Evolutionary conservation across 768 basidiomycete genomes (phyloP), one percentile per base, ranked within the genome.

Genomic region (Rhodotorula kratochvilovae): DNA sequence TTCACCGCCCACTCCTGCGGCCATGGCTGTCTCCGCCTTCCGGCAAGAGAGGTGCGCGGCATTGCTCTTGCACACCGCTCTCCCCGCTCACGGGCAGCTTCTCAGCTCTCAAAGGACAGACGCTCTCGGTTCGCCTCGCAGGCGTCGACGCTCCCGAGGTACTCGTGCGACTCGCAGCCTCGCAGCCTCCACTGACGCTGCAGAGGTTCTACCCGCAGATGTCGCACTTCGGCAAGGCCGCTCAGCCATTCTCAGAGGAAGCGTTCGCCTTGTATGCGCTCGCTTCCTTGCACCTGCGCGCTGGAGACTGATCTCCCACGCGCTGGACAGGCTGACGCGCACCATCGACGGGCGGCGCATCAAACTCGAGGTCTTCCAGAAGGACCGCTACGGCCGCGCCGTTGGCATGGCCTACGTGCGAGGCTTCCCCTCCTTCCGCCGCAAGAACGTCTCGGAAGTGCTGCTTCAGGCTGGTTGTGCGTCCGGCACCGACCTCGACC

Each of bases 141-240:
- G 94, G 91, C 0, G 87, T 92, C 10, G 94, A 98, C 78, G 94
- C 94, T 1, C 94, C 94, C 0, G 94, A 98, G 84, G 91, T 90
- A 29, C 27, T 12, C 21, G 35, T 2, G 4, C 35, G 19, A 16
- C 13, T 25, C 7, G 29, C 23, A 3, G n/a, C 25, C 48, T 21
- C 48, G 0, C 16, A 31, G 31, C 27, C 39, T 39, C 39, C 6
- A 39, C 13, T 39, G 39, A 39, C 13, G 39, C 6, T 13, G 8
- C 8, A 13, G 13, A 39, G 39, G 8, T 7, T 39, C 39, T 39
- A 39, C 39, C 39, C 19, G 33, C 72, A 91, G 90, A 85, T 83
- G n/a, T 83, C 87, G 0, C 90, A 96, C 79, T 95, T 92, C 73
- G 94, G 94, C 31, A 86, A 87, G 61, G 86, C 87, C 17, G 86